These are phyloP conservation scores for Poa pratensis DNA, from an alignment of 176 grass and related monocot species.

Conservation along the genomic window DNA sequence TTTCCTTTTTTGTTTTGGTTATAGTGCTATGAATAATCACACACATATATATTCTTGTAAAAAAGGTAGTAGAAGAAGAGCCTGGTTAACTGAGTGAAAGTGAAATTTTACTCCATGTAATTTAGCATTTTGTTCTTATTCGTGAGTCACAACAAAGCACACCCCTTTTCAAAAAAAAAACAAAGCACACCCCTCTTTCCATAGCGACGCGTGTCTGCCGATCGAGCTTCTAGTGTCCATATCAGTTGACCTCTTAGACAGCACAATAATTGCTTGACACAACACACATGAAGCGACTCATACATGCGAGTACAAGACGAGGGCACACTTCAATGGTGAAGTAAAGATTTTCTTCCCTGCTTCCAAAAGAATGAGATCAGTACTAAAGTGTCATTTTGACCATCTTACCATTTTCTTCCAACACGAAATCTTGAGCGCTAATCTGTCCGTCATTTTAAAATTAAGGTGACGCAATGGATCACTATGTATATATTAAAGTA, in stretches of 20 bases:
- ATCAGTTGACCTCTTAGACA: conserved; percentile 33
- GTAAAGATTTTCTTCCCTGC: too few species aligned
- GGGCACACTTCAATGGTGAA: not conserved
- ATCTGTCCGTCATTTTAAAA: not conserved
- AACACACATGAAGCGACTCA: conserved; percentile 17
- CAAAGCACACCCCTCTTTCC: too few species aligned
- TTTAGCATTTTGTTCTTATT: not conserved
- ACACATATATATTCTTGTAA: not conserved
- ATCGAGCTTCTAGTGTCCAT: conserved; percentile 22
- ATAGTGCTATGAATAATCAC: not conserved
- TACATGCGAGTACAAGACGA: conserved; percentile 30
- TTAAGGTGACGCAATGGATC: not conserved
- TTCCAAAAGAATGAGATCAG: conserved; percentile 3
- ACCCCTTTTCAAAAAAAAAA: too few species aligned
- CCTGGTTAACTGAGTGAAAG: conserved; percentile 9
- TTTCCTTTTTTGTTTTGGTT: not conserved
- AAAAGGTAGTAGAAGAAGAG: not conserved
- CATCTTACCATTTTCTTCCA: not conserved
- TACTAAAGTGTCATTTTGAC: conserved; percentile 23
- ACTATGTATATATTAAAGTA: not conserved
- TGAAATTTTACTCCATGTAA: not conserved
- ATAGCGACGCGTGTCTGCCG: conserved; percentile 20
- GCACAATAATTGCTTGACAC: conserved; percentile 38
- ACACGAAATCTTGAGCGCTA: not conserved
- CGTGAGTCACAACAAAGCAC: not conserved